Evolutionary conservation across 2,329 filamentous ascomycete genomes (phyloP).

Genomic region (Arthrobotrys entomopaga): DNA sequence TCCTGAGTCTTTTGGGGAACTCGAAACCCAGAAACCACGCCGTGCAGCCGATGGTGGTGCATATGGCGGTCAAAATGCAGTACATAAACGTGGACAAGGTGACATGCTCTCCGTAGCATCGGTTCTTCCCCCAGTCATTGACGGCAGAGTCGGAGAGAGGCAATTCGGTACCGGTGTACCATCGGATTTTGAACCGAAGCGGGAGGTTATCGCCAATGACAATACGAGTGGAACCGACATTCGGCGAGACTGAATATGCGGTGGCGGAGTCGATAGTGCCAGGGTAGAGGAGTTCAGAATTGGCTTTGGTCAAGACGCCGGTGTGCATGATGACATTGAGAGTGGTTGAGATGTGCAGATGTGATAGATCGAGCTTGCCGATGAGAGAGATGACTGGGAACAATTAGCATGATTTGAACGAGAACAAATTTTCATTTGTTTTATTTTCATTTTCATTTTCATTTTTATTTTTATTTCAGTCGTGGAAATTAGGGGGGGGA

Average conservation of each 20-base stretch:
- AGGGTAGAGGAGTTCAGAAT: conserved; percentile 59
- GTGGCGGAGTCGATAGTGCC: conserved; percentile 87
- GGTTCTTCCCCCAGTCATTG: conserved; percentile 51
- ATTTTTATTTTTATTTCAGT: neutral
- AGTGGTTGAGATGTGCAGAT: conserved; percentile 88
- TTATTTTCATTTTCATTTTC: neutral
- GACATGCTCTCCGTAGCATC: conserved; percentile 55
- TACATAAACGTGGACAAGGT: conserved; percentile 53
- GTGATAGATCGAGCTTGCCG: conserved; percentile 86
- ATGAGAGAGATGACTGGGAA: conserved; percentile 81
- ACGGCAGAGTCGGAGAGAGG: conserved; percentile 62
- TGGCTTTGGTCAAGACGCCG: conserved; percentile 60
- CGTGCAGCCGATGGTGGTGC: conserved; percentile 50
- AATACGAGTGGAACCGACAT: conserved; percentile 69
- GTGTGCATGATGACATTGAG: conserved; percentile 87
- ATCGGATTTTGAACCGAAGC: conserved; percentile 81
- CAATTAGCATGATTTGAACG: neutral
- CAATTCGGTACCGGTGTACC: conserved; percentile 81
- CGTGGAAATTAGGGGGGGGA: neutral
- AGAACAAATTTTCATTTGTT: neutral
- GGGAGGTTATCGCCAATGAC: conserved; percentile 88
- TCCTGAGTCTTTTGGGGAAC: conserved; percentile 51
- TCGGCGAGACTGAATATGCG: conserved; percentile 83
- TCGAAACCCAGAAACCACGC: conserved; percentile 55
- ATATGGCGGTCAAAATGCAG: conserved; percentile 54